Evolutionary conservation across 805 yeast genomes (phyloP), one percentile per base, ranked within the genome.

Genomic region (Saccharomycopsis fermentans): DNA sequence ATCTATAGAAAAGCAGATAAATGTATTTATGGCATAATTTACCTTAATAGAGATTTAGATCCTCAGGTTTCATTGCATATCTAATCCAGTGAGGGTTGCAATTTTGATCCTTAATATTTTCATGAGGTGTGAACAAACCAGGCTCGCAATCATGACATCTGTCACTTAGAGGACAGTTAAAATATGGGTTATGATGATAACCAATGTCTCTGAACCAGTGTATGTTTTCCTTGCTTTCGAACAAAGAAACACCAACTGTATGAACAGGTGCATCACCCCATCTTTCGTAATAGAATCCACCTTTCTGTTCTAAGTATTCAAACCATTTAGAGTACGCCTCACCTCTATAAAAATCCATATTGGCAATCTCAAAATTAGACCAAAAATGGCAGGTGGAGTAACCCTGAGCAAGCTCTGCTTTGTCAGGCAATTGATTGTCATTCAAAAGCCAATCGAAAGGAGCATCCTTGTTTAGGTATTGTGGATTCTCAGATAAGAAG

Each of bases 241-340:
- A 87, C 55, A 88, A 67, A 6, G 82, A 80, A 37, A 88, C 70
- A 0, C 92, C 96, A 51, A 90, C 66, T 2, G 90, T 81, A 68
- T 88, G 94, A 1, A 89, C 94, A 0, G 96, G 96, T 0, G 96
- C 96, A 73, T 89, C 96, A 2, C 96, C 96, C 96, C 96, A 89
- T 58, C 96, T 72, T 69, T 90, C 96, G 66, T 90, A 90, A 69
- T 87, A 90, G 66, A 89, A 89, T 3, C 92, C 92, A 19, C 95
- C 94, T 1, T 83, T 70, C 3, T 75, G 61, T 59, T 89, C 96
- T 43, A 90, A 71, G 65, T 75, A 72, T 35, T 84, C 72, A 65
- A 84, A 81, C 81, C 86, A 89, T 12, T 71, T 70, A 40, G 75
- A 73, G 67, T 89, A 90, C 0, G 90, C 81, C 57, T 86, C 83